Conservation (phyloP, 2,329 filamentous ascomycete genomes). For the Fusarium irregulare region DNA sequence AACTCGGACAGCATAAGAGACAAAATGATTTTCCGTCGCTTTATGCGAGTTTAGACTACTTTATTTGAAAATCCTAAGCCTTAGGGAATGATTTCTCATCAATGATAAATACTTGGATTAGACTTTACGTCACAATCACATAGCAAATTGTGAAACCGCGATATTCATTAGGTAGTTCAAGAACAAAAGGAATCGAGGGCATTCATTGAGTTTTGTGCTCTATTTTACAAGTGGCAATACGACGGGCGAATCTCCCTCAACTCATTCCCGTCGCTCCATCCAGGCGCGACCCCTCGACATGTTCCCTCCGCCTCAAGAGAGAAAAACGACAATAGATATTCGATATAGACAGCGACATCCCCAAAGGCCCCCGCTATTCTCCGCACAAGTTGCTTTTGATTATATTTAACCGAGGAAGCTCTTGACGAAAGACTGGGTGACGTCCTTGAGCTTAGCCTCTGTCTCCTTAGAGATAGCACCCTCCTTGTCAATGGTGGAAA, state of each 20-base stretch:
- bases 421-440: slow-evolving; percentile 88
- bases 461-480: slow-evolving; percentile 95
- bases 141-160: neutral
- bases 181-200: slow-evolving; percentile 71
- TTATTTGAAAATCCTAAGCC: neutral
- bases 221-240: slow-evolving; percentile 72
- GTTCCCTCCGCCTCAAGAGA: slow-evolving; percentile 59
- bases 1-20: neutral
- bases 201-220: slow-evolving; percentile 70
- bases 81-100: neutral
- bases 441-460: slow-evolving; percentile 83
- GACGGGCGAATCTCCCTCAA: slow-evolving; percentile 59
- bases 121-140: neutral
- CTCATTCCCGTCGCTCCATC: slow-evolving; percentile 59
- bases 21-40: neutral
- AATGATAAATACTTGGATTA: neutral
- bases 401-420: slow-evolving; percentile 76
- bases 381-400: slow-evolving; percentile 46
- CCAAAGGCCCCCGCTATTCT: slow-evolving; percentile 49
- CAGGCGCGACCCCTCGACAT: slow-evolving; percentile 59
- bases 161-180: slow-evolving; percentile 18
- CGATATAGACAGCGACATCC: slow-evolving; percentile 62
- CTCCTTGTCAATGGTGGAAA: slow-evolving; percentile 93
- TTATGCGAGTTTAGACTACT: neutral
- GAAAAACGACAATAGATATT: slow-evolving; percentile 59